A percentile compares a stretch with the other conserved stretches of the same genome.
Evolutionary conservation across 441 rosid species (phyloP).

Genomic region (Cnidoscolus chayamansa): DNA sequence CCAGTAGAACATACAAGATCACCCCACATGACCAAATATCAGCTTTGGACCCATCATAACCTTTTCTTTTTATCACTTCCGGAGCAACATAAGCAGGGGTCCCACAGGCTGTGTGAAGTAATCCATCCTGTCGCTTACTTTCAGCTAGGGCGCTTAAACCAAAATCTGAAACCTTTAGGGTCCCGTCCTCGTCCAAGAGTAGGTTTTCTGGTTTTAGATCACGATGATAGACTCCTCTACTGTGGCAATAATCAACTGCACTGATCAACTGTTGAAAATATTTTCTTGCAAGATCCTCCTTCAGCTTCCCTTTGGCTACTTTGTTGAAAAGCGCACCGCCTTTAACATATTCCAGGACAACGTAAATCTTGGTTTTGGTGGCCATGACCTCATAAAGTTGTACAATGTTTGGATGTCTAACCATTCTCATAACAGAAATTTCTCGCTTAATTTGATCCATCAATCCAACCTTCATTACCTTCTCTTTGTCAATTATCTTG

Average conservation of each 20-base stretch:
- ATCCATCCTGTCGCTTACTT: slow-evolving; percentile 70
- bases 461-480: slow-evolving; percentile 62
- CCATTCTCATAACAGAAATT: slow-evolving; percentile 69
- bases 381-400: slow-evolving; percentile 92
- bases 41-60: slow-evolving; percentile 79
- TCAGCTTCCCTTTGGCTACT: slow-evolving; percentile 69
- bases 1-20: slow-evolving; percentile 64
- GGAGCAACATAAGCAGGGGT: slow-evolving; percentile 94
- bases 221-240: slow-evolving; percentile 78
- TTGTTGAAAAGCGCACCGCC: slow-evolving; percentile 87
- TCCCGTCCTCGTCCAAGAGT: slow-evolving; percentile 71
- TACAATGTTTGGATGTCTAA: slow-evolving; percentile 72
- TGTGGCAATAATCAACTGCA: slow-evolving; percentile 86
- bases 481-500: slow-evolving; percentile 77
- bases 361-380: slow-evolving; percentile 79
- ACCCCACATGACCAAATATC: slow-evolving; percentile 93
- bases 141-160: slow-evolving; percentile 80
- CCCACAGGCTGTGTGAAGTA: slow-evolving; percentile 90
- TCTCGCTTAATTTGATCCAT: slow-evolving; percentile 79
- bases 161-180: slow-evolving; percentile 77
- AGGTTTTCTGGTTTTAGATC: slow-evolving; percentile 89
- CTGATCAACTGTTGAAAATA: slow-evolving; percentile 75
- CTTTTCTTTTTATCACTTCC: slow-evolving; percentile 66
- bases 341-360: slow-evolving; percentile 73
- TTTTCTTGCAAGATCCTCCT: slow-evolving; percentile 57